Conservation (phyloP, 306 rosid species). For the Oxytropis ochrocephala region DNA sequence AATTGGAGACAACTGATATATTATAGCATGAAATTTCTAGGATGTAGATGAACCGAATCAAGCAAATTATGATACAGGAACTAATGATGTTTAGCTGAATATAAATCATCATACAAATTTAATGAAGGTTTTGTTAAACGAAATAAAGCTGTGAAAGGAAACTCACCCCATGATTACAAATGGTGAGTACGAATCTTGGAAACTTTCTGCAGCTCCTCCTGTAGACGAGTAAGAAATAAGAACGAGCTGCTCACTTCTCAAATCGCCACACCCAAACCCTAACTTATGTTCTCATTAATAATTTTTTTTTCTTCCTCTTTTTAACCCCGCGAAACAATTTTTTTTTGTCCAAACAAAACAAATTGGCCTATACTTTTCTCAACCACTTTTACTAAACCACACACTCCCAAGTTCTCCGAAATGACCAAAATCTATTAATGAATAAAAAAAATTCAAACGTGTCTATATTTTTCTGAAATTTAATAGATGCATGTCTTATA, state of each 20-base stretch:
- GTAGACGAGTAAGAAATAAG: neutral
- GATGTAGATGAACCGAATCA: neutral
- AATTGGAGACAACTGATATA: neutral
- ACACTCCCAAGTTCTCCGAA: no score
- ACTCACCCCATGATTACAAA: conserved; percentile 48
- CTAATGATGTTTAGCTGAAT: neutral
- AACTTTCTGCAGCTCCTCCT: neutral
- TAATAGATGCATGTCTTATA: no score
- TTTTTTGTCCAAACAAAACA: no score
- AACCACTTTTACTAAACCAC: no score
- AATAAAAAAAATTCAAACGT: no score
- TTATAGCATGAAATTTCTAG: neutral
- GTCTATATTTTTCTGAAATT: no score
- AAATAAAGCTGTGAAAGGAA: neutral
- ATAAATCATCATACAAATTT: neutral
- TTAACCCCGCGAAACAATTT: no score
- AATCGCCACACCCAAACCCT: conserved; percentile 26
- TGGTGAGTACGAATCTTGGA: neutral
- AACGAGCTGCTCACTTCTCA: neutral
- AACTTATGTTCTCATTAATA: no score
- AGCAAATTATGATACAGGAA: neutral
- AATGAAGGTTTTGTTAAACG: neutral
- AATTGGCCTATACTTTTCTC: no score
- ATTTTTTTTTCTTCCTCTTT: no score
- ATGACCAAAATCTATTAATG: no score